These are phyloP conservation scores for Brettanomyces nanus DNA, from an alignment of 805 yeast species.

Conservation along the genomic window DNA sequence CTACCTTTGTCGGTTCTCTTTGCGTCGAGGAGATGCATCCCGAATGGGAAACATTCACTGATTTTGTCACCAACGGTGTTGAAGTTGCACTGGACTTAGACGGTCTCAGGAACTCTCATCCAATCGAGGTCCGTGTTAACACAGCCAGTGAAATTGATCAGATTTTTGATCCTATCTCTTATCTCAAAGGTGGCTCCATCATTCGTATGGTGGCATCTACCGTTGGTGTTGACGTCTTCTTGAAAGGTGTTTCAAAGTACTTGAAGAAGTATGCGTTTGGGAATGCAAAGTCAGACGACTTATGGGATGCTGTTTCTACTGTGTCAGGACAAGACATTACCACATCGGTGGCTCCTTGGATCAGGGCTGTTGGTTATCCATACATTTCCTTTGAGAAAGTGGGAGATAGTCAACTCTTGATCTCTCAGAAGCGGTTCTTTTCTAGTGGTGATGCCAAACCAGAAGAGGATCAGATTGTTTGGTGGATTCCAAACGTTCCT, in stretches of 20 bases:
- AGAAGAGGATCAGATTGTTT: conserved; percentile 47
- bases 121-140: conserved; percentile 74
- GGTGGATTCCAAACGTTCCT: conserved; percentile 49
- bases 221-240: conserved; percentile 60
- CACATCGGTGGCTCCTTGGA: conserved; percentile 62
- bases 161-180: conserved; percentile 75
- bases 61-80: conserved; percentile 42
- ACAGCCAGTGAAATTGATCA: conserved; percentile 76
- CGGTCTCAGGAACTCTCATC: conserved; percentile 60
- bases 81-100: conserved; percentile 47
- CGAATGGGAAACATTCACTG: conserved; percentile 70
- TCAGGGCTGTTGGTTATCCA: conserved; percentile 67
- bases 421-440: conserved; percentile 55
- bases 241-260: conserved; percentile 66
- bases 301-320: conserved; percentile 61
- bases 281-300: conserved; percentile 67
- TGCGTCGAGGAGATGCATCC: conserved; percentile 67
- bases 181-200: conserved; percentile 72
- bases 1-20: conserved; percentile 74
- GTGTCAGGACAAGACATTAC: conserved; percentile 56
- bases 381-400: conserved; percentile 39
- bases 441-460: conserved; percentile 49
- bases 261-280: conserved; percentile 53
- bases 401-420: conserved; percentile 25
- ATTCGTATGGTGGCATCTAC: conserved; percentile 69